Evolutionary conservation across 108 stramenopile species (phyloP).

Genomic region (Bacterosira constricta): DNA sequence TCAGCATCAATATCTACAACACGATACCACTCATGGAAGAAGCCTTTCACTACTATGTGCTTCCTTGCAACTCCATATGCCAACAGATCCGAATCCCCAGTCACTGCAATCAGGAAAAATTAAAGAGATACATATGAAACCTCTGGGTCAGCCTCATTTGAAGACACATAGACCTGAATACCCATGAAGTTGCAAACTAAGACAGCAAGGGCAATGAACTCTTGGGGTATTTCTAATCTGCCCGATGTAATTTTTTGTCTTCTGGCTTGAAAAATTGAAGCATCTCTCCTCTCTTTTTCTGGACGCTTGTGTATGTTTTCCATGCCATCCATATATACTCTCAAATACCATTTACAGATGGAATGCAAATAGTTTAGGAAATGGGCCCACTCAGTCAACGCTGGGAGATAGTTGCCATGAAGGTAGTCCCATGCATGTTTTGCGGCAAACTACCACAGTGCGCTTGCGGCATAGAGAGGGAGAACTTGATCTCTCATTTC

Average conservation of each 20-base stretch:
- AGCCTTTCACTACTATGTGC: background rate
- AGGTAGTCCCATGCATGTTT: background rate
- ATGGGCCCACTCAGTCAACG: background rate
- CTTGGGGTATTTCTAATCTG: background rate
- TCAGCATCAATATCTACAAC: background rate
- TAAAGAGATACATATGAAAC: too few relatives aligned
- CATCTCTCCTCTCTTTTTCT: background rate
- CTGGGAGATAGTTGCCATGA: slow-evolving; percentile 1
- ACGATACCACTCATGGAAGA: background rate
- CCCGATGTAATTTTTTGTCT: background rate
- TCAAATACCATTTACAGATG: background rate
- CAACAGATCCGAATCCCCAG: background rate
- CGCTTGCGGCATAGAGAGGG: slow-evolving; percentile 1
- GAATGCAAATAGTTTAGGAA: background rate
- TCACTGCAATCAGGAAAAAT: too few relatives aligned
- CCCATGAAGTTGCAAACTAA: background rate
- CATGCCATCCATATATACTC: background rate
- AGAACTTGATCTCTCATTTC: background rate
- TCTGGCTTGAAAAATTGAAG: background rate
- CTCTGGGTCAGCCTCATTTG: background rate
- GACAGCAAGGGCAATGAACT: background rate
- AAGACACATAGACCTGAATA: background rate
- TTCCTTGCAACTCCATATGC: background rate
- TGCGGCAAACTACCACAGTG: background rate
- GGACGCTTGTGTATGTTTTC: background rate